phyloP scores from a whole-genome alignment of 768 basidiomycete genomes.

The Mycena metata region DNA sequence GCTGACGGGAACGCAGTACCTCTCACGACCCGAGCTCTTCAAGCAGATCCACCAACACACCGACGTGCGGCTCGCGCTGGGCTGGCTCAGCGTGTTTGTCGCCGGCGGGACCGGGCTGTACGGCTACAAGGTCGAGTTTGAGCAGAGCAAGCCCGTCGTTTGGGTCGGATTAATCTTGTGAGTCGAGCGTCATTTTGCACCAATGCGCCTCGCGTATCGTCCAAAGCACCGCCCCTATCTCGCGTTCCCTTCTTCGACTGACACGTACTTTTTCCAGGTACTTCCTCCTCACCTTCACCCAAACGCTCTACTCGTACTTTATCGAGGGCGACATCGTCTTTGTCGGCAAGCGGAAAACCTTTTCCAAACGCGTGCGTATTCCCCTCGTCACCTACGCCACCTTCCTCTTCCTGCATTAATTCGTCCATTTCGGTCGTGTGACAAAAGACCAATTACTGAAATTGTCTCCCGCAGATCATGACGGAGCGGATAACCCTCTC shows the following conservation, averaged over 20 bases:
- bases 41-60: slow-evolving; percentile 90
- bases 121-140: slow-evolving; percentile 90
- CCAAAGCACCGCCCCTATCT: no score
- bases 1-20: slow-evolving; percentile 64
- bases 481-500: slow-evolving; percentile 89
- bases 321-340: slow-evolving; percentile 89
- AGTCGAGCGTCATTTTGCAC: slow-evolving; percentile 45
- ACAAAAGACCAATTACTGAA: slow-evolving; percentile 32
- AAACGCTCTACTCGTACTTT: slow-evolving; percentile 88
- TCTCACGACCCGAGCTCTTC: slow-evolving; percentile 85
- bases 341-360: slow-evolving; percentile 90
- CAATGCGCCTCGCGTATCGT: no score
- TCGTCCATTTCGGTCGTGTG: slow-evolving; percentile 2
- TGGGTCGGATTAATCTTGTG: slow-evolving; percentile 84
- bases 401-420: no score
- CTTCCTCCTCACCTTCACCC: slow-evolving; percentile 75
- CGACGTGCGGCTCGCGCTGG: slow-evolving; percentile 88
- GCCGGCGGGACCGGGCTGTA: slow-evolving; percentile 87
- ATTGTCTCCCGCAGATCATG: slow-evolving; percentile 71
- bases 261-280: slow-evolving; percentile 63
- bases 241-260: slow-evolving; percentile 3
- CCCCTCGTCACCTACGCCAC: neutral
- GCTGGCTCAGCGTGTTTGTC: slow-evolving; percentile 88
- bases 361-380: slow-evolving; percentile 81
- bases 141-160: slow-evolving; percentile 85